Conservation (phyloP, 768 basidiomycete genomes). For the Kwoniella botswanensis region DNA sequence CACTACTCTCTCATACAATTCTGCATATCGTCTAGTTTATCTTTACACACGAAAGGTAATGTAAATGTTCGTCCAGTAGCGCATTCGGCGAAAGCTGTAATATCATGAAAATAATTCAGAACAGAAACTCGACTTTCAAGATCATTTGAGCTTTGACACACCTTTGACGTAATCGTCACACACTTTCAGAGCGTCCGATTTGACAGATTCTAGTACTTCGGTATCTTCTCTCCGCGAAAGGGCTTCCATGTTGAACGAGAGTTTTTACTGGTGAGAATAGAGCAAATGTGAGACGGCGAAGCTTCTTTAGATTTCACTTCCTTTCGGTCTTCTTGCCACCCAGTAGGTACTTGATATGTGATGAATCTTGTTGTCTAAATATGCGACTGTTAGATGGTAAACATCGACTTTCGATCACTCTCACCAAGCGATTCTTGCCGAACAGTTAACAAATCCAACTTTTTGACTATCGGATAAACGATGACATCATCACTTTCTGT, state of each 20-base stretch:
- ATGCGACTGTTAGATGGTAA: neutral
- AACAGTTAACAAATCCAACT: neutral
- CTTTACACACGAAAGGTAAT: conserved; percentile 44
- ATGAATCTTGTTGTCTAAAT: neutral
- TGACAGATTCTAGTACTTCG: conserved; percentile 44
- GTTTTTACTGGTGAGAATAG: neutral
- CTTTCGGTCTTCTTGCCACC: too few relatives aligned
- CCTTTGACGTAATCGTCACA: conserved; percentile 49
- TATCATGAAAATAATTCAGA: neutral
- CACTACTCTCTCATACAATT: conserved; percentile 49
- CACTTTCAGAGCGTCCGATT: conserved; percentile 38
- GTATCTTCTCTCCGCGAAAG: conserved; percentile 50
- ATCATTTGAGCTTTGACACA: conserved; percentile 16
- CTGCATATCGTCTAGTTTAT: conserved; percentile 45
- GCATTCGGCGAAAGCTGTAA: conserved; percentile 48
- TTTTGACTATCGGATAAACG: neutral
- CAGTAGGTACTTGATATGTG: neutral
- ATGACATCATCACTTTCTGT: conserved; percentile 21
- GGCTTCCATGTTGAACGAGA: conserved; percentile 40
- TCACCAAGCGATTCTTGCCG: conserved; percentile 8
- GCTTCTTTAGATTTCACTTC: too few relatives aligned
- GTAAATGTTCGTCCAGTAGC: conserved; percentile 48
- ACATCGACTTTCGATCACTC: too few relatives aligned
- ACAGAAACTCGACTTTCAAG: neutral
- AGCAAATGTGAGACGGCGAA: neutral